A percentile compares a stretch with the other conserved stretches of the same genome.
Evolutionary conservation across 2,329 filamentous ascomycete genomes (phyloP).

Genomic region (Botryotinia convoluta): DNA sequence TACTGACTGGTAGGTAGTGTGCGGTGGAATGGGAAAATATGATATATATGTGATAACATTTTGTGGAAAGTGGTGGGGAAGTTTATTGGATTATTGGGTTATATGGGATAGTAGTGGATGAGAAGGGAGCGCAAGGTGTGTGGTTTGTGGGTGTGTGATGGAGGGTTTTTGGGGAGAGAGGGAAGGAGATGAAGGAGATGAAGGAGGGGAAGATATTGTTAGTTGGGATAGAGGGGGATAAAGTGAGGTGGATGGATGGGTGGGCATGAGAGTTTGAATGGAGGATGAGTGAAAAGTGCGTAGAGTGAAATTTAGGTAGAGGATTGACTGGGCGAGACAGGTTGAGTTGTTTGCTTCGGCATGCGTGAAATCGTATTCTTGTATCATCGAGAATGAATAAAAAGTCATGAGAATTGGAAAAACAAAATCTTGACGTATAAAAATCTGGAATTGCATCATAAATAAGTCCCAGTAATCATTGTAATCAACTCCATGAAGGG

Average conservation of each 20-base stretch:
- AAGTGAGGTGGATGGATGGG: no score
- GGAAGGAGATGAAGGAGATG: no score
- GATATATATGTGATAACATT: not conserved
- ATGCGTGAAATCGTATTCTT: not conserved
- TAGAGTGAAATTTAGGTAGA: not conserved
- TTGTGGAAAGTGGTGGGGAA: not conserved
- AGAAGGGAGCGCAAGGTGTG: not conserved
- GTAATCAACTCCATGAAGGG: not conserved
- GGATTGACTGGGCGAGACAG: not conserved
- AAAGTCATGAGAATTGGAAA: not conserved
- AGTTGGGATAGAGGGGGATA: not conserved
- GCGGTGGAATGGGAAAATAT: not conserved
- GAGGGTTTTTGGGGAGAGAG: not conserved
- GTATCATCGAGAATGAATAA: not conserved
- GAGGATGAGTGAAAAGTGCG: not conserved
- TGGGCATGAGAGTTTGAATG: not conserved
- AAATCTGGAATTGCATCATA: not conserved
- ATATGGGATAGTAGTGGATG: not conserved
- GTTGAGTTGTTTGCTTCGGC: not conserved
- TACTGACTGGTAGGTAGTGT: not conserved
- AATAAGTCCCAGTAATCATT: no score
- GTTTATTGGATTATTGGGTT: not conserved
- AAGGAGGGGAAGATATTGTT: no score
- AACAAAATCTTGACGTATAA: not conserved
- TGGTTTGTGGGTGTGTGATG: slow-evolving; percentile 12